Base-by-base conservation (phyloP, 306 rosid species). In the Aeschynomene evenia region DNA sequence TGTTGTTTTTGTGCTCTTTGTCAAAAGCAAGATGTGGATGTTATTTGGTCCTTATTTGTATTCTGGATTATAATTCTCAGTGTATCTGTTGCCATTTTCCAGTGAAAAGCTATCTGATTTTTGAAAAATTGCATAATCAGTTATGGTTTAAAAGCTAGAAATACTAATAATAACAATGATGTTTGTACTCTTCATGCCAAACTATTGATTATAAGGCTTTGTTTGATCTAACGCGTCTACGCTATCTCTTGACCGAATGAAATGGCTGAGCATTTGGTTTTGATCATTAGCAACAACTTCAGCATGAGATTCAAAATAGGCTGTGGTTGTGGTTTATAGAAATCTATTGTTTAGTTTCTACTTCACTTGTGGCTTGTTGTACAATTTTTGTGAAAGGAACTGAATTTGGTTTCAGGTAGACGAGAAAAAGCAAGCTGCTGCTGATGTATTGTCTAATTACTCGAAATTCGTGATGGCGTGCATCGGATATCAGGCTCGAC, bases 391-490 rank as follows among this genome's bases (percentile, higher is more conserved):
- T 71, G 39, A 58, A 55, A 40, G 42, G 10, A 66, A 20, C 49
- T 45, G 37, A 66, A 63, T 40, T 55, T 26, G 54, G 70, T 73
- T 83, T 65, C 75, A 94, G 99, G 65, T 31, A 8, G 95, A 88
- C 28, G 85, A 79, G 81, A 85, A 80, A 75, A 94, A 88, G 84
- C 92, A 91, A 82, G 92, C 92, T 57, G 91, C 96, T 53, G 99
- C 97, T 21, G 97, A 88, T 72, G 92, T 86, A 8, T 63, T 91
- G 85, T 89, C 78, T 79, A 83, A 85, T 23, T 88, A 94, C 65
- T 94, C 99, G 26, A 94, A 74, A 83, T 91, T 94, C 80, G 96
- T 79, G 57, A 81, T 91, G 87, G 96, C 87, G 0, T 84, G 92
- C 68, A 81, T 94, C 28, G 97, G 99, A 73, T 72, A 76, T 73